Evolutionary conservation across 306 rosid genomes (phyloP), one percentile per base, ranked within the genome.

Genomic region (Ormosia semicastrata): DNA sequence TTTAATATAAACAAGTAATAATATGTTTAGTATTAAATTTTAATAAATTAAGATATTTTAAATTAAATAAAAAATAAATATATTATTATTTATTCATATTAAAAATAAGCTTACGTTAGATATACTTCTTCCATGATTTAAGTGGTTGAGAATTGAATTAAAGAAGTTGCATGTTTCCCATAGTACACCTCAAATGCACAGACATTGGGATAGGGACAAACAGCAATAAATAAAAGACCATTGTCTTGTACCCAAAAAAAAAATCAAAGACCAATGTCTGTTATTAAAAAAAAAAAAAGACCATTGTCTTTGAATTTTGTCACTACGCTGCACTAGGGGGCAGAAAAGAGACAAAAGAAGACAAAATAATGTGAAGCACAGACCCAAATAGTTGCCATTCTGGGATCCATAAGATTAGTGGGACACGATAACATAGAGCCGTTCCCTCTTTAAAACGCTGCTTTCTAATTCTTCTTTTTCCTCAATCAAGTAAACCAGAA

Each of bases 231-330:
- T 87, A 36, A 62, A 77, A 78, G 73, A 79, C 64, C 15, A 66
- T 44, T 72, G 80, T 24, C 76, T 46, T 5, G 12, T 13, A 12
- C 54, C 17, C 2, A 49, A 49, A 49, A 46, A 46, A 24, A 24
- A 71, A 88, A 81, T 87, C 36, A 62, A 77, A 78, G 73, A 79
- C 64, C 15, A 66, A 36, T 66, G 80, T 34, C 76, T 46, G 15
- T 47, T 13, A 12, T 15, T 2, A 9, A 24, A 24, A 49, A 49
- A 49, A 46, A 46, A 24, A 24, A 49, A 49, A 11, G 54, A 49
- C 15, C 54, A 49, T 66, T 85, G 88, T 68, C 82, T 77, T 65
- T 53, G 71, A 78, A 67, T 74, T 88, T 86, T 90, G 90, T 86
- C 92, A 71, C 78, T 39, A 86, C 50, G 71, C 65, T 82, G 83